A percentile compares a stretch with the other conserved stretches of the same genome.
These are phyloP conservation scores for Logfia minima DNA, from an alignment of 129 eudicot species.

Conservation along the genomic window DNA sequence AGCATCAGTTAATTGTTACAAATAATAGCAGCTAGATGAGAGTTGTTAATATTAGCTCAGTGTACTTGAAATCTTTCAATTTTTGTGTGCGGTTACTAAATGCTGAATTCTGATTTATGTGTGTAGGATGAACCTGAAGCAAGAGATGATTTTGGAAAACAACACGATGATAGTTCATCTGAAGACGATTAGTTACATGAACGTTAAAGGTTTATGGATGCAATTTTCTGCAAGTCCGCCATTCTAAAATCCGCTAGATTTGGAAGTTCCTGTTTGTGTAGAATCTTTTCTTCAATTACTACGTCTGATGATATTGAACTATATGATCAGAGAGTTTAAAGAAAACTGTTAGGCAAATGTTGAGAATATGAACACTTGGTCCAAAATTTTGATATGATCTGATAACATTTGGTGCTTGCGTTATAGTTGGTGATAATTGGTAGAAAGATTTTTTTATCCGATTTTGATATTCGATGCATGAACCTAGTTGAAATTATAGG, in stretches of 20 bases:
- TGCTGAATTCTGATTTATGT: neutral
- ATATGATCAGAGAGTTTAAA: neutral
- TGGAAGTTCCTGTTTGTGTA: neutral
- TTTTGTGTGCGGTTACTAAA: neutral
- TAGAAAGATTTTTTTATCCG: neutral
- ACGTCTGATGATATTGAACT: neutral
- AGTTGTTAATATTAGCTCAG: too few relatives aligned
- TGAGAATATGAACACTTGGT: neutral
- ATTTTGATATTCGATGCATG: too few relatives aligned
- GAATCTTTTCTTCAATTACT: neutral
- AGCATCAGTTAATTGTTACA: neutral
- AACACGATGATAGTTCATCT: slow-evolving; percentile 45
- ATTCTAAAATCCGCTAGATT: neutral
- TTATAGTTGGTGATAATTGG: neutral
- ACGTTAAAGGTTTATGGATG: neutral
- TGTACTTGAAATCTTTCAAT: too few relatives aligned
- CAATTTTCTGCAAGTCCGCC: neutral
- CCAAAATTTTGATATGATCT: neutral
- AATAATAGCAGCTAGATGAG: neutral
- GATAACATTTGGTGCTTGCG: neutral
- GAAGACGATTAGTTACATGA: slow-evolving; percentile 36
- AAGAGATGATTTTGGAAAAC: slow-evolving; percentile 37
- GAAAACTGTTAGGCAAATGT: neutral
- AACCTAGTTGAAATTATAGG: too few relatives aligned
- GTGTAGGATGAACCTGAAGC: slow-evolving; percentile 39